Base-by-base conservation (phyloP, 2,329 filamentous ascomycete genomes). In the Sclerotiophoma versabilis region DNA sequence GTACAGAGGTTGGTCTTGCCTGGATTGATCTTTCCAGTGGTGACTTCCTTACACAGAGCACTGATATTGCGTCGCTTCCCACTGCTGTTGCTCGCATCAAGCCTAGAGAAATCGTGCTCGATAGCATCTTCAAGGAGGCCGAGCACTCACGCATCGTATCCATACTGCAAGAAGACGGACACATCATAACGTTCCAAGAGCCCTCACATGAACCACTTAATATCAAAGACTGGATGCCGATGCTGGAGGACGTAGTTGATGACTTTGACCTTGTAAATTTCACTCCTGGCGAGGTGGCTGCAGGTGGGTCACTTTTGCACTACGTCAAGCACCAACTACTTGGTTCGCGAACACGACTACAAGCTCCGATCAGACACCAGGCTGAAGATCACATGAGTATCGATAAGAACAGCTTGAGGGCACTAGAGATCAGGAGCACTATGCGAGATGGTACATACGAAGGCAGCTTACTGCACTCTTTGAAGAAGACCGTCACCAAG, bases 11-110 rank as follows among this genome's bases (percentile, higher is more conserved):
- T 51, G 95, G 95, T 3, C 79, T 99, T 43, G 91, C 95, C 33
- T 99, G 95, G 95, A 80, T 98, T 39, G 95, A 99, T 75, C 78
- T 98, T 22, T 97, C 95, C 8, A 99, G 95, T 2, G 95, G 95
- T 12, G 90, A 93, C 66, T 99, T 99, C 76, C 92, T 87, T 68
- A 96, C 92, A 0, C 92, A 98, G 70, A 80, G 80, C 15, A 88
- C 90, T 0, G 87, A 87, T 17, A 76, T 93, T 7, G 80, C 84
- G 43, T 87, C 87, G 49, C 78, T 99, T 4, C 82, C 90, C n/a
- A 92, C 93, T 9, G 87, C 90, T 17, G 80, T 98, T 44, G 90
- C 93, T 23, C 87, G 93, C 22, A 89, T 98, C 59, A 86, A 86
- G 15, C 92, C 95, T 1, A 84, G 89, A 37, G 95, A 99, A 72